Evolutionary conservation across 768 basidiomycete species (phyloP), one percentile per base, ranked within the genome.

Genomic region (Phylloporus arenicola): DNA sequence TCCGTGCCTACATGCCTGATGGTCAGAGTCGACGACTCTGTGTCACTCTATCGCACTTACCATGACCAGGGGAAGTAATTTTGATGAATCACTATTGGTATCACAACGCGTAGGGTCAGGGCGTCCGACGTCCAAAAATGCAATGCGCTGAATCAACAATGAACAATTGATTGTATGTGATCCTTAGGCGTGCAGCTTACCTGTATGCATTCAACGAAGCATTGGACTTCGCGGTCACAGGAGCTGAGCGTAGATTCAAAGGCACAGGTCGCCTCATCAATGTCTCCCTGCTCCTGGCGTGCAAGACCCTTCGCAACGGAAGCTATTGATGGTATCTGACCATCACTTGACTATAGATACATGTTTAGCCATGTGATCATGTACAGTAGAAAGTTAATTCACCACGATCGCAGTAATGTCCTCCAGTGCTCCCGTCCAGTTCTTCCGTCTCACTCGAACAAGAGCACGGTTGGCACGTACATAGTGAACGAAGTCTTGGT

Each of bases 391-490:
- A 35, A 35, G 16, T 17, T 35, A 7, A 6, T 2, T 47, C 19
- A 57, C 59, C 33, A 22, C 38, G 8, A 30, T 20, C 3, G 12
- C 40, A 3, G n/a, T 4, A 22, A 20, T 47, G 27, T 61, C 59
- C 6, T 47, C 20, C 22, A 51, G 41, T 4, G 59, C 59, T 4
- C 24, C 51, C 1, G 2, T 6, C 41, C 46, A 50, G 13, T 61
- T 27, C 19, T 27, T 11, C 3, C 1, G 53, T 13, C 45, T 43
- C 2, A 24, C n/a, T 12, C 59, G 59, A 40, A 61, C 39, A 17
- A 60, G 41, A 14, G 59, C 48, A 31, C 58, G 59, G 19, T 55
- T 60, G 14, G 46, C 59, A 17, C 33, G 45, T 6, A 29, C 10
- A 41, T 61, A 55, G 34, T 7, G 34, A 35, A 35, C 4, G n/a